phyloP scores from a whole-genome alignment of 2,329 filamentous ascomycete species.

The Apiospora hydei region DNA sequence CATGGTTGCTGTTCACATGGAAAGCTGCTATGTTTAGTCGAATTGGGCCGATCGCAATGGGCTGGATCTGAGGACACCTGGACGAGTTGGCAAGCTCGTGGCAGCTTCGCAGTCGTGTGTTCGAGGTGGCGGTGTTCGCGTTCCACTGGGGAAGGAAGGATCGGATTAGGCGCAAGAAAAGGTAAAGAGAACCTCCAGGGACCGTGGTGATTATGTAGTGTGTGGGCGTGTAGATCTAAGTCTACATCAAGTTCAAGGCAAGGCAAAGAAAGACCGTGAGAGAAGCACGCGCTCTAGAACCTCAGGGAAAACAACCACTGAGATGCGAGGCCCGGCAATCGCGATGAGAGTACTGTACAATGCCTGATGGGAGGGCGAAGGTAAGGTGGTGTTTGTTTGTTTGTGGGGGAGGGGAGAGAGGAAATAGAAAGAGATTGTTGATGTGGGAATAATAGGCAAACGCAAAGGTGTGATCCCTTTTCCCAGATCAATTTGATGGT shows the following conservation, averaged over 20 bases:
- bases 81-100: conserved; percentile 9
- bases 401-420: conserved; percentile 6
- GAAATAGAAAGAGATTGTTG: conserved; percentile 20
- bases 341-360: conserved; percentile 23
- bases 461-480: conserved; percentile 21
- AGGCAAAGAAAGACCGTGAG: conserved; percentile 20
- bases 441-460: conserved; percentile 21
- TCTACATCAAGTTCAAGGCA: conserved; percentile 8
- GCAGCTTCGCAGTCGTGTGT: not conserved
- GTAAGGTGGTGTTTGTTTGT: conserved; percentile 3
- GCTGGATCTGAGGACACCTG: conserved; percentile 2
- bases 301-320: conserved; percentile 23
- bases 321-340: conserved; percentile 23
- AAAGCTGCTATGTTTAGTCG: conserved; percentile 17
- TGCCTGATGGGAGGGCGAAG: conserved; percentile 21
- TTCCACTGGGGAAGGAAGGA: conserved; percentile 16
- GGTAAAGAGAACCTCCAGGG: conserved; percentile 25
- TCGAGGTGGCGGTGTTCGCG: conserved; percentile 8
- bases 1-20: conserved; percentile 52
- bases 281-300: conserved; percentile 20
- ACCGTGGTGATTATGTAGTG: conserved; percentile 23
- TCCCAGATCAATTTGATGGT: conserved; percentile 9
- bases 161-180: conserved; percentile 20
- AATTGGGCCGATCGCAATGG: conserved; percentile 11
- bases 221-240: not conserved